These are phyloP conservation scores for Urostyla sp. DNA, from an alignment of 73 alveolate genomes.

Conservation along the genomic window DNA sequence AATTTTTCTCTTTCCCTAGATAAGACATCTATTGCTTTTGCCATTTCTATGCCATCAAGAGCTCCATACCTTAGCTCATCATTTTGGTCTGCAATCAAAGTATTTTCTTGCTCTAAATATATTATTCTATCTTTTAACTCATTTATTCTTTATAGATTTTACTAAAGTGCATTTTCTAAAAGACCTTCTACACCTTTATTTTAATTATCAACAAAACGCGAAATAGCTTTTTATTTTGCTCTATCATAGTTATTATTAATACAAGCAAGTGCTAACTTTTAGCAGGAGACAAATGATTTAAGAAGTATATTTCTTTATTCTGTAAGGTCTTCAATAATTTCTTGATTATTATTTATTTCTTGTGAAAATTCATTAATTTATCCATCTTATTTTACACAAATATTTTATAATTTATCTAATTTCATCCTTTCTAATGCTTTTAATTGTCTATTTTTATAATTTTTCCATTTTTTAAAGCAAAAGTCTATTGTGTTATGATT, in stretches of 20 bases:
- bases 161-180: slow-evolving; percentile 15
- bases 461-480: slow-evolving; percentile 49
- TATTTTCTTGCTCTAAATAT: slow-evolving; percentile 20
- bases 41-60: slow-evolving; percentile 64
- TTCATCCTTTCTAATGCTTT: neutral
- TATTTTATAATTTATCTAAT: neutral
- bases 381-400: neutral
- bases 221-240: slow-evolving; percentile 16
- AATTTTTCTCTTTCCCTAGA: slow-evolving; percentile 51
- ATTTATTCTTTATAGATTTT: slow-evolving; percentile 10
- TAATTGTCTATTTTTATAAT: neutral
- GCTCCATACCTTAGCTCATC: slow-evolving; percentile 58
- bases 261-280: slow-evolving; percentile 45
- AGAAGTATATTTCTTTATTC: slow-evolving; percentile 47
- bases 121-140: slow-evolving; percentile 19
- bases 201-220: slow-evolving; percentile 2
- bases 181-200: neutral
- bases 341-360: neutral
- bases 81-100: slow-evolving; percentile 39
- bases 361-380: neutral
- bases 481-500: neutral
- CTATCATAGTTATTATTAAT: slow-evolving; percentile 7
- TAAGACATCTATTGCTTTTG: slow-evolving; percentile 39
- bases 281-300: slow-evolving; percentile 4
- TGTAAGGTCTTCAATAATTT: neutral